Evolutionary conservation across 2,329 filamentous ascomycete species (phyloP), one percentile per base, ranked within the genome.

Genomic region (Aspergillus floridensis): DNA sequence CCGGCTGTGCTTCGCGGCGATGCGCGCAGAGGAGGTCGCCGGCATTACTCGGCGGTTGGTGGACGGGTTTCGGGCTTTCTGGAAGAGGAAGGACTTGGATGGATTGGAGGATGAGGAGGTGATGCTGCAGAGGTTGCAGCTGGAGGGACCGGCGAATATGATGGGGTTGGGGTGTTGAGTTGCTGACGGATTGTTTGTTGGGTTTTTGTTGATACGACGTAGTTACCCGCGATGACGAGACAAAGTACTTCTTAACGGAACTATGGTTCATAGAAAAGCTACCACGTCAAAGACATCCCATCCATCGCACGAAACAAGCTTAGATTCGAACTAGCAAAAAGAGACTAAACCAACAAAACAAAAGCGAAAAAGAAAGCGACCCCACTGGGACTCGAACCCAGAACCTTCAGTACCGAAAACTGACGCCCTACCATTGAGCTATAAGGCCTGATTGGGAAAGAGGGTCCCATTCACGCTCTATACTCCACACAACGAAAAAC

Each of bases 1-100:
- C 73, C 81, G 93, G 14, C 71, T 97, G 38, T 96, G 91, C 76
- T 97, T 96, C 76, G 92, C 91, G 1, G 91, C 92, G 1, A 88
- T 92, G 75, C 81, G 84, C n/a, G 88, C 88, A 57, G 86, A 88
- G 44, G 84, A 89, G 46, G 79, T 96, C 5, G 83, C 82, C 24
- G 75, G 76, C 5, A 85, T 87, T 63, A 86, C 85, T 6, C 77
- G 84, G 70, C 77, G 88, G 26, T 87, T 96, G 68, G 86, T 84
- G 0, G 81, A 86, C 35, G 92, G 88, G 0, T 82, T 91, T 21
- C 82, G 86, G 60, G 82, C 80, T 24, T 97, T 96, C 74, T 96
- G 90, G 88, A 81, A 83, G 63, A 86, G 95, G 66, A 90, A 88
- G 79, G 82, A 84, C 55, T 57, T 73, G 16, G 66, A 70, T 62